Conservation (phyloP, 495 filamentous ascomycete species). For the Neurospora sublineolata region DNA sequence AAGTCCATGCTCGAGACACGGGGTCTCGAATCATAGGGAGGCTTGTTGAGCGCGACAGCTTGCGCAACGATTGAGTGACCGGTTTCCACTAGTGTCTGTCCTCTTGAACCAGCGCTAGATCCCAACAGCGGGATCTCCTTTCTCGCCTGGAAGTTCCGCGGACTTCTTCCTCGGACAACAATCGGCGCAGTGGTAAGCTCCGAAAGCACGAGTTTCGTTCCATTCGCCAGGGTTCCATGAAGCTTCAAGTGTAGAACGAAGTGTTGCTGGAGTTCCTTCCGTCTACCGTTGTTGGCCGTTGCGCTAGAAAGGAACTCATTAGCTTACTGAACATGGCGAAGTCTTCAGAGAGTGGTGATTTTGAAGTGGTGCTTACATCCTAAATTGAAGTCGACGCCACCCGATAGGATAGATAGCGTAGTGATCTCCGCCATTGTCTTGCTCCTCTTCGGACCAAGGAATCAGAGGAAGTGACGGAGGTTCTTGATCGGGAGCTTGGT, state of each 20-base stretch:
- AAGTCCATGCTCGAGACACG: slow-evolving; percentile 36
- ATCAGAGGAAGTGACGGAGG: slow-evolving; percentile 62
- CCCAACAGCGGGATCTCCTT: slow-evolving; percentile 66
- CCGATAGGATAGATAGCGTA: slow-evolving; percentile 82
- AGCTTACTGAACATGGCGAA: slow-evolving; percentile 5
- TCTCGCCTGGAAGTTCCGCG: slow-evolving; percentile 66
- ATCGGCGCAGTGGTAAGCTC: slow-evolving; percentile 66
- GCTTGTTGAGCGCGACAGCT: slow-evolving; percentile 35
- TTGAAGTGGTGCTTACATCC: slow-evolving; percentile 41
- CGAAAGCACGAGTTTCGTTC: slow-evolving; percentile 53
- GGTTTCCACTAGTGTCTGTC: slow-evolving; percentile 38
- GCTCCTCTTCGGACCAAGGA: slow-evolving; percentile 62
- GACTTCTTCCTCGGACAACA: slow-evolving; percentile 67
- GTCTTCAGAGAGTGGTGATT: not conserved
- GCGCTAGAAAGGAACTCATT: slow-evolving; percentile 26
- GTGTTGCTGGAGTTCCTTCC: slow-evolving; percentile 73
- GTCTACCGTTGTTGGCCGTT: slow-evolving; percentile 58
- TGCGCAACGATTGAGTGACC: slow-evolving; percentile 36
- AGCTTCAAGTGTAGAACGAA: slow-evolving; percentile 68
- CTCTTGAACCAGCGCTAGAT: slow-evolving; percentile 56
- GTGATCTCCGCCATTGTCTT: slow-evolving; percentile 42
- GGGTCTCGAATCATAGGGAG: slow-evolving; percentile 34
- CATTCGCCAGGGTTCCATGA: slow-evolving; percentile 57
- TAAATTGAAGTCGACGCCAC: slow-evolving; percentile 83
- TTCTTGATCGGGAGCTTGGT: slow-evolving; percentile 42